phyloP scores from a whole-genome alignment of 306 rosid genomes.

The Castanea mollissima region DNA sequence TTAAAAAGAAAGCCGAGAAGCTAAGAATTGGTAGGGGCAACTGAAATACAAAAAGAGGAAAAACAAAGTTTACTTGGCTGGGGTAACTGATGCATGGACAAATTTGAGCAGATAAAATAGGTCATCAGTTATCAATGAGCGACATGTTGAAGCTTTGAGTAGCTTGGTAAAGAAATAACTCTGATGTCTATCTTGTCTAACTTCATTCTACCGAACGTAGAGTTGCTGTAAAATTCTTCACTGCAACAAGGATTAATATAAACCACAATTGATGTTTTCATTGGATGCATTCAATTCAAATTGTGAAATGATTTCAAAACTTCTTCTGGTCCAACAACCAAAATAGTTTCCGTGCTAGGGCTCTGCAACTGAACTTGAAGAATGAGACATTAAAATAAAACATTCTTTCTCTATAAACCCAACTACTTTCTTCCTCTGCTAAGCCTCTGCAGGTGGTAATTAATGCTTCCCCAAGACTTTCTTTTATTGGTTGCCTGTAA shows the following conservation, averaged over 20 bases:
- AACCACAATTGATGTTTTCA: background rate
- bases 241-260: background rate
- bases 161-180: background rate
- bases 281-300: background rate
- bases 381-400: background rate
- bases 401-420: constrained; percentile 5
- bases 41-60: background rate
- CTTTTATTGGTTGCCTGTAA: constrained; percentile 61
- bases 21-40: too few relatives aligned
- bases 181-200: background rate
- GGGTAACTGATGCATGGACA: background rate
- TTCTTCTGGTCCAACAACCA: constrained; percentile 23
- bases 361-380: constrained; percentile 20
- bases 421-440: constrained; percentile 73
- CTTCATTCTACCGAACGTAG: background rate
- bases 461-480: constrained; percentile 77
- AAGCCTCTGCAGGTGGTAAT: constrained; percentile 91
- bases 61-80: background rate
- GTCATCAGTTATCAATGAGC: background rate
- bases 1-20: too few relatives aligned
- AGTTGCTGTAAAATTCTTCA: background rate
- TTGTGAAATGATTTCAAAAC: background rate
- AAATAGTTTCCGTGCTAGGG: constrained; percentile 12
- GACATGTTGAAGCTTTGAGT: background rate
- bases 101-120: background rate